Base-by-base conservation (phyloP, 768 basidiomycete species). In the Mycena chlorophos region DNA sequence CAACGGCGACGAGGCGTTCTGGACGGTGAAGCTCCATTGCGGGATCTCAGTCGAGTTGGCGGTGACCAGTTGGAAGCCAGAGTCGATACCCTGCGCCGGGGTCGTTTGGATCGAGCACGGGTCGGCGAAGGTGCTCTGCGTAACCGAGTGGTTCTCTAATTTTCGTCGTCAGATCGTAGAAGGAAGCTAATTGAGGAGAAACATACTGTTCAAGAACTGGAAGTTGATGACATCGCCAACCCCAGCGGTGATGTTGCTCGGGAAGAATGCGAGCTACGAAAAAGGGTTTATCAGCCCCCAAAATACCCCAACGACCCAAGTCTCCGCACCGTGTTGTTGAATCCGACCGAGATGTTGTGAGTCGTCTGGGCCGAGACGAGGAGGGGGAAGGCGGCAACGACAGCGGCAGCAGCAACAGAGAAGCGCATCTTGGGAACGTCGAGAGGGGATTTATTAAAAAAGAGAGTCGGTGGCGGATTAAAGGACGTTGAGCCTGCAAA, bases 81-180 rank as follows among this genome's bases (percentile, higher is more conserved):
- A 85, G 69, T 81, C 73, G 43, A 78, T 66, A 37, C 80, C 81
- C 22, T 58, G 60, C 5, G 67, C 59, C 17, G 73, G 67, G 2
- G 69, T 69, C 25, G 69, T 71, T 58, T 72, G 58, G 54, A 68
- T 61, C 3, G 65, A 59, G 67, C 86, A 87, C 22, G 86, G 86
- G 45, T 55, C 61, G 34, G 76, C 71, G 60, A 87, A 86, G 37
- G 80, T 79, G 10, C 83, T 85, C 67, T 85, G 82, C 5, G 84
- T 84, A 45, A 82, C 79, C 19, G 82, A 77, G 80, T 85, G 61
- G 39, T 26, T 29, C 19, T n/a, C n/a, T n/a, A n/a, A n/a, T n/a
- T n/a, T n/a, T 49, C 5, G 22, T 20, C 1, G 2, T 43, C 38
- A 25, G 6, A n/a, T 23, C 45, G 29, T 23, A 54, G 23, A 14